These are phyloP conservation scores for Sherardia arvensis DNA, from an alignment of 257 asterid genomes.

Conservation along the genomic window DNA sequence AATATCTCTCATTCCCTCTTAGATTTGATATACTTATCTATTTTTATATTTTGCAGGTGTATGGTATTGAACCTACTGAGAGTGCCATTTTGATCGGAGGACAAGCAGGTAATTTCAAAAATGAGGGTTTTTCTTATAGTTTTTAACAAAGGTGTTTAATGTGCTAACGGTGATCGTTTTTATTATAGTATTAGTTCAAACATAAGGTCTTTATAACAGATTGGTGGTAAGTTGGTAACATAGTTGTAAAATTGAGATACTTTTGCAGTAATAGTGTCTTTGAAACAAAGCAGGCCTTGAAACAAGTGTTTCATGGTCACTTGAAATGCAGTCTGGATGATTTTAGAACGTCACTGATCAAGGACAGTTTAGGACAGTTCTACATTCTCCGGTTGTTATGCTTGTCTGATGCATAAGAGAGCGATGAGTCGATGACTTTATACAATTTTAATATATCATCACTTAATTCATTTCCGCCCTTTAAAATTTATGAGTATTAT, in stretches of 20 bases:
- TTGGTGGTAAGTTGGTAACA: not conserved
- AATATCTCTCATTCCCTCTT: not conserved
- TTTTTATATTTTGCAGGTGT: slow-evolving; percentile 19
- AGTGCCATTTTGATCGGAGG: slow-evolving; percentile 35
- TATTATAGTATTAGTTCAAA: not conserved
- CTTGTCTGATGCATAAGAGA: not conserved
- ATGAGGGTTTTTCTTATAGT: not conserved
- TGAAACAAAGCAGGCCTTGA: too few species aligned
- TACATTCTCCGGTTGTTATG: not conserved
- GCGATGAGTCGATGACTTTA: not conserved
- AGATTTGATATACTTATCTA: not conserved
- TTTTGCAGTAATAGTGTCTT: not conserved
- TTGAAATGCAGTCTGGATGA: not conserved
- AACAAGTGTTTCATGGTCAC: not conserved
- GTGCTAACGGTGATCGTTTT: not conserved
- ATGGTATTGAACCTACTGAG: slow-evolving; percentile 42
- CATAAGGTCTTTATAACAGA: not conserved
- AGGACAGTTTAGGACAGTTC: not conserved
- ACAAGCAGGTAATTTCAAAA: slow-evolving; percentile 20
- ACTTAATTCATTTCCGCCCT: not conserved
- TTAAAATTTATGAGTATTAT: not conserved
- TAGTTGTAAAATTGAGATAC: not conserved
- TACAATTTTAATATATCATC: not conserved
- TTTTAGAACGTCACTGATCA: not conserved
- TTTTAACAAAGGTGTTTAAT: not conserved